Conservation (phyloP, 495 filamentous ascomycete species). For the Neurospora sp. region DNA sequence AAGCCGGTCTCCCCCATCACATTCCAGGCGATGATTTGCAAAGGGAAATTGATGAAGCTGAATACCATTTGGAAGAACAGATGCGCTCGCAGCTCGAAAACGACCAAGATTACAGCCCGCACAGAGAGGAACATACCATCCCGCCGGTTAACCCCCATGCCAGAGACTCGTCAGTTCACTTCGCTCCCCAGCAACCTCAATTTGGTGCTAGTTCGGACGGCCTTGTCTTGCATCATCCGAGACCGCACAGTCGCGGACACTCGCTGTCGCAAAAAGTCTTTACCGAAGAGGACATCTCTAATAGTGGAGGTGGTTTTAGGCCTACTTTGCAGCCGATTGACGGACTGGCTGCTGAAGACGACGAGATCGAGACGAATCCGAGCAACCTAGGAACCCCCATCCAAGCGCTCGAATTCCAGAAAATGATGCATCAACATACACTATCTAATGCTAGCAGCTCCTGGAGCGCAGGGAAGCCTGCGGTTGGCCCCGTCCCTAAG, state of each 20-base stretch:
- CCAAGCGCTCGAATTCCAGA: constrained; percentile 30
- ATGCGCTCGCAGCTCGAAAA: constrained; percentile 63
- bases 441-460: constrained; percentile 40
- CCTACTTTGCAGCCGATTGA: constrained; percentile 18
- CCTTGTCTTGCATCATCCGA: constrained; percentile 48
- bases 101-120: constrained; percentile 49
- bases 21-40: constrained; percentile 54
- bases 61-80: constrained; percentile 70
- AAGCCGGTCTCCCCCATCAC: constrained; percentile 31
- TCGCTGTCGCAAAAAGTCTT: constrained; percentile 46
- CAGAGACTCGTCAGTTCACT: constrained; percentile 32
- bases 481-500: constrained; percentile 6
- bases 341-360: constrained; percentile 39
- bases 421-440: constrained; percentile 28
- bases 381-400: constrained; percentile 59
- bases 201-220: constrained; percentile 36
- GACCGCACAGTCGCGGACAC: constrained; percentile 50
- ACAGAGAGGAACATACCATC: constrained; percentile 33
- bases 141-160: constrained; percentile 19
- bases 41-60: constrained; percentile 74
- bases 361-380: constrained; percentile 67
- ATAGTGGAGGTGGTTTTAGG: constrained; percentile 22
- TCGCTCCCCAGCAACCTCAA: constrained; percentile 26
- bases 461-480: constrained; percentile 34
- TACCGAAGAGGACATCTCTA: constrained; percentile 32